Conservation (phyloP, 768 basidiomycete species). For the Lentinula boryana region DNA sequence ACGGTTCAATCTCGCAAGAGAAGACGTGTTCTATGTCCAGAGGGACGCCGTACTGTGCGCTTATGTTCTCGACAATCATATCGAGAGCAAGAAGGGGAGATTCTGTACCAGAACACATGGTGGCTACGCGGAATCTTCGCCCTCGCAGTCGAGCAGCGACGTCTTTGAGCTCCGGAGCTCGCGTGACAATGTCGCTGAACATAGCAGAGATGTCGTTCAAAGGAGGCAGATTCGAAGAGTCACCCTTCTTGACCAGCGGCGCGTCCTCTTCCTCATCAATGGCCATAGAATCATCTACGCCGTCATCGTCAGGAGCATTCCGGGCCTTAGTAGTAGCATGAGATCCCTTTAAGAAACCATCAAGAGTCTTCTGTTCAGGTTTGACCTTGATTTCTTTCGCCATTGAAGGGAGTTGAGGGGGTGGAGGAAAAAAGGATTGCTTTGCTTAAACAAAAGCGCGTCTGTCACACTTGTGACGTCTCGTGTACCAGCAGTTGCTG, state of each 20-base stretch:
- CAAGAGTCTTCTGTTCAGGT: constrained; percentile 47
- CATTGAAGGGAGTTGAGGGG: constrained; percentile 30
- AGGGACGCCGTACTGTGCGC: constrained; percentile 55
- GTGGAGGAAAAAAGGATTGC: neutral
- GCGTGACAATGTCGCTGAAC: constrained; percentile 43
- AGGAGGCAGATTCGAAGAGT: constrained; percentile 69
- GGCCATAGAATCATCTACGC: constrained; percentile 24
- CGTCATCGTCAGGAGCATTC: constrained; percentile 24
- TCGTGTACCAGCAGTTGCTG: neutral
- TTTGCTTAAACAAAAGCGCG: neutral
- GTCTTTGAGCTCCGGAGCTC: constrained; percentile 51
- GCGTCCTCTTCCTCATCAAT: constrained; percentile 31
- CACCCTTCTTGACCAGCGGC: constrained; percentile 26
- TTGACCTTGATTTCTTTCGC: constrained; percentile 37
- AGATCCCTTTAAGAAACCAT: constrained; percentile 43
- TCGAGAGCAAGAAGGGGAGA: constrained; percentile 89
- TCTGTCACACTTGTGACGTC: neutral
- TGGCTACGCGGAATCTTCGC: constrained; percentile 86
- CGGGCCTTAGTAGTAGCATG: constrained; percentile 24
- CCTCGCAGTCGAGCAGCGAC: constrained; percentile 67
- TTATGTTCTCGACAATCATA: constrained; percentile 71
- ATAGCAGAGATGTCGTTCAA: constrained; percentile 57
- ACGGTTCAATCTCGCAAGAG: constrained; percentile 95
- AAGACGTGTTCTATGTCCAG: constrained; percentile 88
- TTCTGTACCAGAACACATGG: constrained; percentile 97